Base-by-base conservation (phyloP, 106 monocot species). In the Triglochin maritima region DNA sequence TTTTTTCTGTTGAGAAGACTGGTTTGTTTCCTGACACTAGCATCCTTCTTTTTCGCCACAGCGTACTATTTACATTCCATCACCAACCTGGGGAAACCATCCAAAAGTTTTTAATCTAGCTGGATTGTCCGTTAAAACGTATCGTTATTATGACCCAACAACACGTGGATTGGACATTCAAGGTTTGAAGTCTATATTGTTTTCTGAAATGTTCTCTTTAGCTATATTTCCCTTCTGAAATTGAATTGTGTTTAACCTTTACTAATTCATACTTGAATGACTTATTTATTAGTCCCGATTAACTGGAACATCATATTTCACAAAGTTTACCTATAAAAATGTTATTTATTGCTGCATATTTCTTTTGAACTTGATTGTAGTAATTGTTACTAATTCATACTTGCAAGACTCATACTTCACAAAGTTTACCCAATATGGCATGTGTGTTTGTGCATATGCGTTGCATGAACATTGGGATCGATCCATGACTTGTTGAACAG, bases 31-130 rank as follows among this genome's bases (percentile, higher is more conserved):
- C 29, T 29, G 29, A 29, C 29, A 29, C 29, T 16, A 49, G 57
- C 50, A 29, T 57, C 56, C 5, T 44, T 16, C 5, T 44, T 16
- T 64, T 17, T 65, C 51, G 57, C 13, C 49, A 42, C 85, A 96
- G 96, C 74, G 66, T 53, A 84, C 80, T 9, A 96, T 96, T 49
- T 96, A 91, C 70, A 86, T 96, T 73, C 96, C 96, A 62, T 63
- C 62, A 58, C 91, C 96, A 11, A 96, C 96, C 49, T 96, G 96
- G 96, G 96, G 96, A 67, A 96, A 96, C 52, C 96, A 96, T 83
- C 87, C 88, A 12, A 96, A 96, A 74, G 52, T 96, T 10, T 96
- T 96, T 66, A 79, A 69, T 47, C 59, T 96, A 55, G 81, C 96
- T 7, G 96, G 96, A 9, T 57, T 96, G 67, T 70, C 83, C 61